A percentile compares a stretch with the other conserved stretches of the same genome.
These are phyloP conservation scores for Stemphylium lycopersici DNA, from an alignment of 2,329 filamentous ascomycete species.

Conservation along the genomic window DNA sequence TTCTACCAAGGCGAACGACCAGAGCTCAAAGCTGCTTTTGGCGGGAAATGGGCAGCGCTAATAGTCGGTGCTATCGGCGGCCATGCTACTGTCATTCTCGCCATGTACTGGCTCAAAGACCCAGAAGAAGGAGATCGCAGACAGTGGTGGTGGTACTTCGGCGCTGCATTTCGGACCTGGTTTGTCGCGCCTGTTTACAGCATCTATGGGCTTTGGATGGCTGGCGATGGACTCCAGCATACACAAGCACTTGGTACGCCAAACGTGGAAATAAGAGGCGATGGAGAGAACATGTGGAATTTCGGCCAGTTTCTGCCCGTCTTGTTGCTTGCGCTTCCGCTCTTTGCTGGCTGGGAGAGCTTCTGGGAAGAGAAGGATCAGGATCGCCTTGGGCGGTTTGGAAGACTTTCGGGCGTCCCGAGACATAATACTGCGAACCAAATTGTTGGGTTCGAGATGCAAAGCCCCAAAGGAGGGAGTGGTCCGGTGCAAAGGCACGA, in stretches of 20 bases:
- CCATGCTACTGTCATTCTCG: conserved; percentile 36
- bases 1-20: too few species aligned
- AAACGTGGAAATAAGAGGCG: too few species aligned
- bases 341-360: conserved; percentile 43
- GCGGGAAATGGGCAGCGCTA: too few species aligned
- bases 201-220: conserved; percentile 39
- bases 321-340: conserved; percentile 36
- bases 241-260: too few species aligned
- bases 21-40: too few species aligned
- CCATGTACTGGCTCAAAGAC: conserved; percentile 37
- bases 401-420: neutral
- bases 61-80: too few species aligned
- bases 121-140: conserved; percentile 12
- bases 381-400: conserved; percentile 29
- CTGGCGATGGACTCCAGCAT: conserved; percentile 10
- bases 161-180: conserved; percentile 37
- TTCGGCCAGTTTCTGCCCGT: conserved; percentile 22
- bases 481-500: too few species aligned
- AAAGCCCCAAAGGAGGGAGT: too few species aligned
- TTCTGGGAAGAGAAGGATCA: conserved; percentile 37
- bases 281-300: too few species aligned
- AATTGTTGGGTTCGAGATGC: too few species aligned
- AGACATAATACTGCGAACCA: too few species aligned
- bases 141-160: conserved; percentile 29
- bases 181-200: conserved; percentile 39